phyloP scores from a whole-genome alignment of 106 monocot species.

The Dioscorea dumetorum region DNA sequence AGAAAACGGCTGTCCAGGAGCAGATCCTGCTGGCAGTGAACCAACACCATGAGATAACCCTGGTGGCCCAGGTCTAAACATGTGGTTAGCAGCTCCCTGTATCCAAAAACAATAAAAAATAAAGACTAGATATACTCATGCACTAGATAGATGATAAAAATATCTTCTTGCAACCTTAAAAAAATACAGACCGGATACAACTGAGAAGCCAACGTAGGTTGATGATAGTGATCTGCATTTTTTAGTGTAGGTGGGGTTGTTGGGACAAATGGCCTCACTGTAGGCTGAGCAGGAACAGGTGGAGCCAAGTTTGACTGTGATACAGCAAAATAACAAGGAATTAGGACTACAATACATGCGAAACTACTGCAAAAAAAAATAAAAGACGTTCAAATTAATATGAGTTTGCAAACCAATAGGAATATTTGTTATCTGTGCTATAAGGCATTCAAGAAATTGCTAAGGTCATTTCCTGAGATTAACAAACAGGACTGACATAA shows the following conservation, averaged over 20 bases:
- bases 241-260: slow-evolving; percentile 41
- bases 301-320: slow-evolving; percentile 35
- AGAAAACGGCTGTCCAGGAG: slow-evolving; percentile 36
- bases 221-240: slow-evolving; percentile 80
- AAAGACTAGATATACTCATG: no score
- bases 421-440: no score
- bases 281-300: slow-evolving; percentile 37
- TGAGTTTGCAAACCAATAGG: no score
- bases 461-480: no score
- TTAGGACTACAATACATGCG: no score
- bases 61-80: slow-evolving; percentile 36
- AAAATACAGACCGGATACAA: slow-evolving; percentile 57
- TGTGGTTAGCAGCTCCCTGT: slow-evolving; percentile 39
- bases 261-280: slow-evolving; percentile 59
- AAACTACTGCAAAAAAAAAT: no score
- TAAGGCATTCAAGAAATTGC: no score
- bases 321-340: no score
- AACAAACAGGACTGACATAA: no score
- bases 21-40: slow-evolving; percentile 23
- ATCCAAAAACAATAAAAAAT: neutral
- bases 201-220: slow-evolving; percentile 66
- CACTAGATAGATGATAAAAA: no score
- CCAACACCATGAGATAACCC: slow-evolving; percentile 23
- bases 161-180: no score
- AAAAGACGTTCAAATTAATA: no score